Base-by-base conservation (phyloP, 1,284 basidiomycete species). In the Ceratobasidium sp. region DNA sequence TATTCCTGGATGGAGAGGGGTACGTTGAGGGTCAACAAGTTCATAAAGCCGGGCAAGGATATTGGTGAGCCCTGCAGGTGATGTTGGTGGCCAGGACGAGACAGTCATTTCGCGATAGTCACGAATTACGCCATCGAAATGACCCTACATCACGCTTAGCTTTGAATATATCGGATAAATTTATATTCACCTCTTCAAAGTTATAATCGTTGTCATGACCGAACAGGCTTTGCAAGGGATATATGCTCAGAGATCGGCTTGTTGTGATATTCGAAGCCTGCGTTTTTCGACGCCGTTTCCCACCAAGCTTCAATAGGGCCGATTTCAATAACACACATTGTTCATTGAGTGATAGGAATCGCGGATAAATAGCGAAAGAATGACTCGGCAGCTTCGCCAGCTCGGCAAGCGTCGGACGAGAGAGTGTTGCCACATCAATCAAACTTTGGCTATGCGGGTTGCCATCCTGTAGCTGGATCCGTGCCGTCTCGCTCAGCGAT, bases 121-220 rank as follows among this genome's bases (percentile, higher is more conserved):
- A 75, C 85, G 86, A 73, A 96, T 96, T 26, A 96, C 94, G 21
- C 90, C 89, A 79, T 96, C 94, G 77, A 89, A 96, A 79, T 96
- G 94, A 26, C 92, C 92, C 91, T 87, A 71, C 32, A 45, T 18
- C 71, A 53, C 64, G 46, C 34, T 28, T 36, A 65, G 30, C 23
- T 67, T 36, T 70, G 62, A 39, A 21, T 62, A 30, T 18, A 8
- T n/a, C 62, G 50, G 57, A 62, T 55, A 46, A 72, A 74, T 70
- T 58, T 39, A 12, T 57, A 14, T 83, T 74, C 77, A 90, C 93
- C 84, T 92, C 85, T 79, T 93, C 86, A 78, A 94, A 96, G 30
- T 88, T 85, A 78, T 94, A 95, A 73, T 82, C 85, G 26, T 85
- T 82, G 75, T 91, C 88, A 1, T 89, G 87, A 34, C 87, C 79